A percentile compares a stretch with the other conserved stretches of the same genome.
Conservation (phyloP, 225 moss, liverwort and hornwort genomes). For the Neckera pumila region DNA sequence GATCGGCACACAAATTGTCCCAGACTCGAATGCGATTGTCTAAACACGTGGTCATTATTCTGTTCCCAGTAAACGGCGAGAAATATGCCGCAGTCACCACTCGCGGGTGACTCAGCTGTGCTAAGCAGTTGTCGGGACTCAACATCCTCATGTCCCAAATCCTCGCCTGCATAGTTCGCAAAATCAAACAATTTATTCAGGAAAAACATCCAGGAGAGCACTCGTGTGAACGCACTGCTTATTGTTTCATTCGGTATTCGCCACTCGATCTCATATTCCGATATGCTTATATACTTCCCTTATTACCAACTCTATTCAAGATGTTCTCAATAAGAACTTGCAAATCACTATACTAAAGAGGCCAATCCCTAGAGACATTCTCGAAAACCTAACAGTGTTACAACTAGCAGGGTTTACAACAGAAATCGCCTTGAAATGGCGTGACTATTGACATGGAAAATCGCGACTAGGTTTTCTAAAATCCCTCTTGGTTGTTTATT, state of each 20-base stretch:
- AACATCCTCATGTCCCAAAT: constrained; percentile 77
- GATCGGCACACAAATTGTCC: constrained; percentile 60
- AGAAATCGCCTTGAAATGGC: no score
- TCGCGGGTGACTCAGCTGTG: constrained; percentile 55
- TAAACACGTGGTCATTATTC: constrained; percentile 62
- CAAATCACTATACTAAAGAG: not conserved
- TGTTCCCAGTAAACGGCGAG: constrained; percentile 64
- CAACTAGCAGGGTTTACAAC: no score
- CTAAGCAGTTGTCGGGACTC: constrained; percentile 30
- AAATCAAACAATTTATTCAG: not conserved
- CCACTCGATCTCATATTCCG: not conserved
- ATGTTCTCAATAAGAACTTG: not conserved
- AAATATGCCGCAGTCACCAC: constrained; percentile 78
- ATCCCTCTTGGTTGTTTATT: not conserved
- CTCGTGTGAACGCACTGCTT: not conserved
- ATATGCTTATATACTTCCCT: not conserved
- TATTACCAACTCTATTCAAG: not conserved
- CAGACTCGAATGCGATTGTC: constrained; percentile 80
- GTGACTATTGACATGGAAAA: not conserved
- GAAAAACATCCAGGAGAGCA: not conserved
- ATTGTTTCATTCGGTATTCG: not conserved
- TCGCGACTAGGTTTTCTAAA: not conserved
- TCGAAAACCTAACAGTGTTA: not conserved
- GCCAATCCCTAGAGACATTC: not conserved
- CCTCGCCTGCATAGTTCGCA: constrained; percentile 35